Conservation (phyloP, 306 rosid species). For the Gynostemma pentaphyllum region DNA sequence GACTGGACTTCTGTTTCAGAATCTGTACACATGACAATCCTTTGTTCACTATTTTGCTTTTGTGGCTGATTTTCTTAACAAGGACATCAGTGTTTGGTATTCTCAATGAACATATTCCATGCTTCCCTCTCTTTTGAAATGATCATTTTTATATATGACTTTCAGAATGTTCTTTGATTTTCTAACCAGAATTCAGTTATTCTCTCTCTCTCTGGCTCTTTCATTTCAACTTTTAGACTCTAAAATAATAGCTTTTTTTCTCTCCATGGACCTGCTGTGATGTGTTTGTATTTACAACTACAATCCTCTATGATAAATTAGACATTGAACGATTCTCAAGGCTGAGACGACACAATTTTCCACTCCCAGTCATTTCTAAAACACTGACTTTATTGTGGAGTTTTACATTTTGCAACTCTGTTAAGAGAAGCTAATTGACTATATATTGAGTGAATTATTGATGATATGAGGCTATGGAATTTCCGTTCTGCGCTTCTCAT, state of each 20-base stretch:
- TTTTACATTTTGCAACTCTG: not conserved
- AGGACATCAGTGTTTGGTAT: not conserved
- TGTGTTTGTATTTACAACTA: not conserved
- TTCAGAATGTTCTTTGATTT: not conserved
- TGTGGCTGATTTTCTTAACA: not conserved
- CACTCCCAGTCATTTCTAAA: not conserved
- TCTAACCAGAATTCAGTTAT: not conserved
- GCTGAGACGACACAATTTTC: constrained; percentile 1
- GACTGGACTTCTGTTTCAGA: not conserved
- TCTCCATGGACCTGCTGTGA: not conserved
- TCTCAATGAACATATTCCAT: not conserved
- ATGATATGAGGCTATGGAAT: not conserved
- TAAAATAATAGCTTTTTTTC: not conserved
- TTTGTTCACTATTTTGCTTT: not conserved
- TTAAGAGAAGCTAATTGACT: not conserved
- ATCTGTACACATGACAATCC: not conserved
- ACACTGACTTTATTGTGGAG: not conserved
- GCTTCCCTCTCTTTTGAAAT: no score
- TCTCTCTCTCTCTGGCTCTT: not conserved
- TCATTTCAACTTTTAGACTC: not conserved
- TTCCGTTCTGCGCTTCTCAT: not conserved
- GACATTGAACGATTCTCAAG: not conserved
- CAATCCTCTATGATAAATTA: not conserved
- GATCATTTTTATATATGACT: not conserved
- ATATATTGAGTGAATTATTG: not conserved